A percentile compares a stretch with the other conserved stretches of the same genome.
Evolutionary conservation across 139 green algal genomes (phyloP).

Genomic region (Haematococcus lacustris): DNA sequence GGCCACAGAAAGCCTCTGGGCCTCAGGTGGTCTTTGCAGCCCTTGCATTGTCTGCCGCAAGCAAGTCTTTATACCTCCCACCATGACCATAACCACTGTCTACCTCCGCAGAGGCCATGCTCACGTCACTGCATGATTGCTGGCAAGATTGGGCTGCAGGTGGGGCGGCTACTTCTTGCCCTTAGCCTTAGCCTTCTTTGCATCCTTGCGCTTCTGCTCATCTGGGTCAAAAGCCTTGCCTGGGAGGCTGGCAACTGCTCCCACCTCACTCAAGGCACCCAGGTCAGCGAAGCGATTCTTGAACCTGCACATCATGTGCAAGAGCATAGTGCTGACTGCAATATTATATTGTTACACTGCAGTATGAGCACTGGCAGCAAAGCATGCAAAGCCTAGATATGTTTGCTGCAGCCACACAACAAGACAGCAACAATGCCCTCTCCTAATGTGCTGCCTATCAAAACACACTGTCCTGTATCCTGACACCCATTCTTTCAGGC

Average conservation of each 20-base stretch:
- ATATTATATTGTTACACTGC: not conserved
- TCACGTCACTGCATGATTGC: too few relatives aligned
- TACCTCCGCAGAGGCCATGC: too few relatives aligned
- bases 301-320: conserved; percentile 40
- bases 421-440: not conserved
- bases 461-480: too few relatives aligned
- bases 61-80: too few relatives aligned
- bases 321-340: not conserved
- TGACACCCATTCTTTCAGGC: too few relatives aligned
- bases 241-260: not conserved
- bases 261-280: conserved; percentile 14
- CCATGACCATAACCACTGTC: too few relatives aligned
- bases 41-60: too few relatives aligned
- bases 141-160: too few relatives aligned
- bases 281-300: conserved; percentile 65
- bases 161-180: conserved; percentile 8
- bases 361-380: not conserved
- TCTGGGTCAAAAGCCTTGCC: conserved; percentile 24
- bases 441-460: not conserved
- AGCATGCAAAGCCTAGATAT: not conserved
- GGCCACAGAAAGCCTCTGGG: too few relatives aligned
- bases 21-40: too few relatives aligned
- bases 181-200: not conserved
- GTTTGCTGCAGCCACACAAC: not conserved
- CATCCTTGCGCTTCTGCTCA: conserved; percentile 11